These are phyloP conservation scores for Metschnikowia chrysomelidarum DNA, from an alignment of 805 yeast genomes.

Conservation along the genomic window DNA sequence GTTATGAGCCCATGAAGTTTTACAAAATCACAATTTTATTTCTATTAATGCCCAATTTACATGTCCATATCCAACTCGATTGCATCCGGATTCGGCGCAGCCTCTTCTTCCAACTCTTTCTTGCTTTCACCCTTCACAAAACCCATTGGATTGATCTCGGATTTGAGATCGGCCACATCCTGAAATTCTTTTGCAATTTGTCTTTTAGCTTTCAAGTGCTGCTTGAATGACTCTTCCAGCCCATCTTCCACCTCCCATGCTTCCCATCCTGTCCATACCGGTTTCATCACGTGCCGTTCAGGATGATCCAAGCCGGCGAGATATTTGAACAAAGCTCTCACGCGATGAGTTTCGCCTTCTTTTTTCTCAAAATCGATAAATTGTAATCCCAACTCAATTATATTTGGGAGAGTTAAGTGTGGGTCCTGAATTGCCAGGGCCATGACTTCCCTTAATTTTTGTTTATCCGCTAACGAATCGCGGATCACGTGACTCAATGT, in stretches of 20 bases:
- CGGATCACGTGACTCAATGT: conserved; percentile 9
- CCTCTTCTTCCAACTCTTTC: conserved; percentile 2
- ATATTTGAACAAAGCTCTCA: conserved; percentile 56
- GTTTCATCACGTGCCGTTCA: conserved; percentile 13
- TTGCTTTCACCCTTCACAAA: conserved; percentile 41
- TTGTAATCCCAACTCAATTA: conserved; percentile 44
- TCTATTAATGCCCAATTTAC: conserved; percentile 13
- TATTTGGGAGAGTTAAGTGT: conserved; percentile 40
- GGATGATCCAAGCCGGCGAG: conserved; percentile 26
- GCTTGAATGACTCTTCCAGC: conserved; percentile 65
- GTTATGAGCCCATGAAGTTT: conserved; percentile 17
- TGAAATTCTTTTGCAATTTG: conserved; percentile 26
- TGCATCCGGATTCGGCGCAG: conserved; percentile 53
- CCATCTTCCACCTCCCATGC: conserved; percentile 73
- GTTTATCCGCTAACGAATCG: conserved; percentile 17
- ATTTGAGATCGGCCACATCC: conserved; percentile 10
- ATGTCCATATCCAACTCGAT: conserved; percentile 55
- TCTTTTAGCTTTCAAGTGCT: conserved; percentile 65
- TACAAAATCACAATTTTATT: conserved; percentile 1
- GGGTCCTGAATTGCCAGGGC: conserved; percentile 42
- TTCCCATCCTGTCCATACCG: conserved; percentile 67
- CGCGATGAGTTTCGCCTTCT: conserved; percentile 55
- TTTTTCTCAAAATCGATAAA: conserved; percentile 59
- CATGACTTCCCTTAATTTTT: conserved; percentile 36
- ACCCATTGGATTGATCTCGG: conserved; percentile 40